A percentile compares a stretch with the other conserved stretches of the same genome.
phyloP scores from a whole-genome alignment of 1,139 yeast species.

The Taphrina betulina region DNA sequence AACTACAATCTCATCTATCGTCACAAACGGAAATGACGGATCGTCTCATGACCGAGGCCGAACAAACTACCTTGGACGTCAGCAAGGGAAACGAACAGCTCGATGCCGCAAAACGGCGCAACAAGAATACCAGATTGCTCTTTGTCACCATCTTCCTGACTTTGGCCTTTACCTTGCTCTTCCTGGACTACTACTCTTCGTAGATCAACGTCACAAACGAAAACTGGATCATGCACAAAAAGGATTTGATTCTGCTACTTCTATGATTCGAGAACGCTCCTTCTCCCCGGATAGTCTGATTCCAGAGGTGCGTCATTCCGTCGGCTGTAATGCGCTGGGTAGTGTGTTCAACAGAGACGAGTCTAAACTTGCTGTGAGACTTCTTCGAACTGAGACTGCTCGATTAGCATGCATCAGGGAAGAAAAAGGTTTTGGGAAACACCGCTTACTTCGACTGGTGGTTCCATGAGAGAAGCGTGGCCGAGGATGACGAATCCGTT shows the following conservation, averaged over 20 bases:
- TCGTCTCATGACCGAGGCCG: conserved; percentile 66
- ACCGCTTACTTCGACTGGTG: conserved; percentile 78
- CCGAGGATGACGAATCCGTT: conserved; percentile 81
- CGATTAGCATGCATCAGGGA: background rate
- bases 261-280: background rate
- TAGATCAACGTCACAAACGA: too few relatives aligned
- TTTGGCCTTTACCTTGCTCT: conserved; percentile 29
- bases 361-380: conserved; percentile 32
- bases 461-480: conserved; percentile 93
- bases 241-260: background rate
- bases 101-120: conserved; percentile 66
- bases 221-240: too few relatives aligned
- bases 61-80: conserved; percentile 66
- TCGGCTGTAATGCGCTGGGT: background rate
- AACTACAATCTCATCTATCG: conserved; percentile 70
- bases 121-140: conserved; percentile 41
- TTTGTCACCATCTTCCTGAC: conserved; percentile 30
- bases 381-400: conserved; percentile 42
- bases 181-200: conserved; percentile 33
- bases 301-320: background rate
- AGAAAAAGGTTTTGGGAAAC: conserved; percentile 50
- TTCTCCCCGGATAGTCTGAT: too few relatives aligned
- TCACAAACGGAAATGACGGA: conserved; percentile 74
- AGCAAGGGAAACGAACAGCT: conserved; percentile 71
- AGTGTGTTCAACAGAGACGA: background rate